A percentile compares a stretch with the other conserved stretches of the same genome.
These are phyloP conservation scores for Verticillium zaregamsianum DNA, from an alignment of 2,329 filamentous ascomycete genomes.

Conservation along the genomic window DNA sequence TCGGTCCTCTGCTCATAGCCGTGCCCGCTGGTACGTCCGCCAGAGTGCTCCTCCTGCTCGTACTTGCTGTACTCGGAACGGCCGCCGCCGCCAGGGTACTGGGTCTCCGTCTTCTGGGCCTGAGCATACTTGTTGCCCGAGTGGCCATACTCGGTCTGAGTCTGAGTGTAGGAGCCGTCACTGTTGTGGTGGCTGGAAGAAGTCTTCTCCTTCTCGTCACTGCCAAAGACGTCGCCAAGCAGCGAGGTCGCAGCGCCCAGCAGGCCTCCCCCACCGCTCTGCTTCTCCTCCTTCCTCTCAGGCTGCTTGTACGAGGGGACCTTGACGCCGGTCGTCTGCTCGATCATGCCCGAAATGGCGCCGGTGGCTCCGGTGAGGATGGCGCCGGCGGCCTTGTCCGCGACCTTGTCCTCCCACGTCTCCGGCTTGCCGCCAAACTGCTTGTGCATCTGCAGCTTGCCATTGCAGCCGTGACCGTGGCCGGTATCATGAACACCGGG, in stretches of 20 bases:
- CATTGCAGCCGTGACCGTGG: slow-evolving; percentile 76
- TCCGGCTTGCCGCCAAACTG: slow-evolving; percentile 40
- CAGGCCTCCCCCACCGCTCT: slow-evolving; percentile 63
- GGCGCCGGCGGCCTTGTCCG: slow-evolving; percentile 49
- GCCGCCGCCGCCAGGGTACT: slow-evolving; percentile 52
- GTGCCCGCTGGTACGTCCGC: slow-evolving; percentile 39
- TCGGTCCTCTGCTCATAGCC: slow-evolving; percentile 58
- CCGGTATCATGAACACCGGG: slow-evolving; percentile 79
- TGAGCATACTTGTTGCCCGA: slow-evolving; percentile 55
- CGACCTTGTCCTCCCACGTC: slow-evolving; percentile 52
- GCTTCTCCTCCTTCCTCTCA: slow-evolving; percentile 40
- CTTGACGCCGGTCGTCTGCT: slow-evolving; percentile 41
- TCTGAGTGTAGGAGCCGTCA: slow-evolving; percentile 59
- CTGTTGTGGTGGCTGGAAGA: slow-evolving; percentile 42
- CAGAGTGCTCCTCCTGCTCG: slow-evolving; percentile 48
- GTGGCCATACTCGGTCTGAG: slow-evolving; percentile 57
- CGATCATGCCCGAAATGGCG: slow-evolving; percentile 41
- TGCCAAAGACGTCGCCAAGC: slow-evolving; percentile 57
- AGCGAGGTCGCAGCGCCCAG: slow-evolving; percentile 66
- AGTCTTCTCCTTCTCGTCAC: slow-evolving; percentile 46
- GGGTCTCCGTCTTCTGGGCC: slow-evolving; percentile 55
- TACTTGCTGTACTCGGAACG: slow-evolving; percentile 58
- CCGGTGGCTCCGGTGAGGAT: slow-evolving; percentile 56
- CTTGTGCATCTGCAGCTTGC: slow-evolving; percentile 76
- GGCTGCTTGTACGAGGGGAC: slow-evolving; percentile 25